Percentiles rank a stretch among this genome's conserved stretches.
Conservation (phyloP, 805 yeast species). For the Sugiyamaella americana region DNA sequence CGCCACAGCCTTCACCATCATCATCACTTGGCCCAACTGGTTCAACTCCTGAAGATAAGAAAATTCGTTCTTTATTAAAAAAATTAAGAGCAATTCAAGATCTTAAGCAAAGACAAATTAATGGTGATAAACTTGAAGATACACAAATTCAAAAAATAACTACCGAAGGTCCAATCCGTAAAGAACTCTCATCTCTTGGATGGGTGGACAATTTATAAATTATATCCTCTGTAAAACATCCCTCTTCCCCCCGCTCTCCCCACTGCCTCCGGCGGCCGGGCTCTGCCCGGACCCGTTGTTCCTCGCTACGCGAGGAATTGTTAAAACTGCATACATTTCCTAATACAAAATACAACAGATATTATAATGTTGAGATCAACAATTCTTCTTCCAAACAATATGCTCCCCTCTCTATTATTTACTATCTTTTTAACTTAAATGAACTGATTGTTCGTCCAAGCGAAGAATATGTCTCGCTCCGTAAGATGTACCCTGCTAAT, state of each 20-base stretch:
- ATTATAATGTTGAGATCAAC: no score
- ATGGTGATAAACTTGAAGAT: slow-evolving; percentile 81
- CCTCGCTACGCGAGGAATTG: neutral
- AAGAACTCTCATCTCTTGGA: slow-evolving; percentile 70
- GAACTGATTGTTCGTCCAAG: no score
- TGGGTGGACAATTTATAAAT: slow-evolving; percentile 41
- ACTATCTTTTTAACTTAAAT: no score
- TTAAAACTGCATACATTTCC: no score
- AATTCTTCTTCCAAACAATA: no score
- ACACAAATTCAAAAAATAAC: slow-evolving; percentile 87
- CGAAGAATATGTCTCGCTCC: no score
- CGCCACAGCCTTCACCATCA: slow-evolving; percentile 10
- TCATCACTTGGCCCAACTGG: slow-evolving; percentile 16
- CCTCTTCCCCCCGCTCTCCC: neutral
- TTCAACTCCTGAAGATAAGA: slow-evolving; percentile 64
- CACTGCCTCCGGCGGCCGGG: neutral
- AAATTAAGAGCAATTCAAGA: slow-evolving; percentile 94
- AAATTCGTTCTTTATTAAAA: slow-evolving; percentile 82
- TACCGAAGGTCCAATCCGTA: slow-evolving; percentile 75
- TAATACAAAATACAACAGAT: no score
- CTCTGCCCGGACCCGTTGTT: neutral
- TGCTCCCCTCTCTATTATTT: no score
- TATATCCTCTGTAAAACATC: neutral
- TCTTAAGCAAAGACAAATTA: slow-evolving; percentile 75
- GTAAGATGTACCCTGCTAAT: no score